These are phyloP conservation scores for Gyromitra esculenta DNA, from an alignment of 2,329 filamentous ascomycete species.

Conservation along the genomic window DNA sequence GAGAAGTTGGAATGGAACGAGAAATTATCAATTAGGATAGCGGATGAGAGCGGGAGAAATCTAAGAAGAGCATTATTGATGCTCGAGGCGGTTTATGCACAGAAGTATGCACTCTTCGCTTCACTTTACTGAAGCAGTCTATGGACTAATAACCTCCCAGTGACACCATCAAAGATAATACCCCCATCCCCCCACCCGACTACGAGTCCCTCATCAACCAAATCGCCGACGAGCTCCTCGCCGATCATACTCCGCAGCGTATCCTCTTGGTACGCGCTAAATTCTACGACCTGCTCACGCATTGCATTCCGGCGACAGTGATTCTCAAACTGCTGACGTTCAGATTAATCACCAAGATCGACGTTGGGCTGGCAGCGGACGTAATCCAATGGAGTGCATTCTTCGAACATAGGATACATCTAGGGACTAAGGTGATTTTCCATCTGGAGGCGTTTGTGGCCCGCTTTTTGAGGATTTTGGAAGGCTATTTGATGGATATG, in stretches of 20 bases:
- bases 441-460: slow-evolving; percentile 98
- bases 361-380: slow-evolving; percentile 88
- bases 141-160: slow-evolving; percentile 64
- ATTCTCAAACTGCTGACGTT: slow-evolving; percentile 89
- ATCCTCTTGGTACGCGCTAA: slow-evolving; percentile 90
- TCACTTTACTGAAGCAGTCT: not conserved
- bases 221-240: slow-evolving; percentile 91
- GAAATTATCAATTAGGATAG: slow-evolving; percentile 81
- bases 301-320: slow-evolving; percentile 94
- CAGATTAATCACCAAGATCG: slow-evolving; percentile 85
- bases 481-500: slow-evolving; percentile 82
- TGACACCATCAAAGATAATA: slow-evolving; percentile 87
- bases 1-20: slow-evolving; percentile 77
- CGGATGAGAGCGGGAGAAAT: slow-evolving; percentile 89
- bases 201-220: slow-evolving; percentile 93
- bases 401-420: slow-evolving; percentile 93
- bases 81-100: slow-evolving; percentile 96
- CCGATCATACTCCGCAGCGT: slow-evolving; percentile 81
- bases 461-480: slow-evolving; percentile 96
- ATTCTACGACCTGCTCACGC: slow-evolving; percentile 95
- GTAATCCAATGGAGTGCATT: slow-evolving; percentile 96
- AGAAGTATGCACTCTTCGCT: slow-evolving; percentile 74
- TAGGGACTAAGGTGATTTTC: slow-evolving; percentile 95
- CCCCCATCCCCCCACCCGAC: slow-evolving; percentile 90
- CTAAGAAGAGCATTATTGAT: slow-evolving; percentile 89